These are phyloP conservation scores for Chiua virens DNA, from an alignment of 768 basidiomycete species.

Conservation along the genomic window DNA sequence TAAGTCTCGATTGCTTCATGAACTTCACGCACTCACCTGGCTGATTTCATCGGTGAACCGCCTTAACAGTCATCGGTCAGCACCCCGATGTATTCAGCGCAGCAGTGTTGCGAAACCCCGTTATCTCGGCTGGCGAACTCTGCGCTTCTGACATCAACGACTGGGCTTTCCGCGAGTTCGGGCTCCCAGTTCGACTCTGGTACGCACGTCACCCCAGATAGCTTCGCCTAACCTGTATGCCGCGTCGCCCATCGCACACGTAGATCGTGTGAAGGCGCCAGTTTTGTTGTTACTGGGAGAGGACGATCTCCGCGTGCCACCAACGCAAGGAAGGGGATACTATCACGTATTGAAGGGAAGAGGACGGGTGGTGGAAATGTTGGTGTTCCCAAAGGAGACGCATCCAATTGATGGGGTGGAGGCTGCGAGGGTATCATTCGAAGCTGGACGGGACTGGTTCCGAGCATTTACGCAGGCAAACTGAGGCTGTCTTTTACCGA, in stretches of 20 bases:
- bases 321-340: conserved; percentile 59
- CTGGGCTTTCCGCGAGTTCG: conserved; percentile 53
- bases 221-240: conserved; percentile 44
- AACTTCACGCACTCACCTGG: too few species aligned
- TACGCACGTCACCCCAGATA: conserved; percentile 43
- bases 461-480: conserved; percentile 15
- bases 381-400: conserved; percentile 59
- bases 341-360: conserved; percentile 63
- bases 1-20: conserved; percentile 31
- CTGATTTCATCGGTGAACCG: background rate
- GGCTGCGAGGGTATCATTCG: conserved; percentile 51
- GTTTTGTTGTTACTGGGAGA: conserved; percentile 62
- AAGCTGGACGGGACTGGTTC: conserved; percentile 55
- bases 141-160: conserved; percentile 66
- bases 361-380: conserved; percentile 50
- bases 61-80: conserved; percentile 56
- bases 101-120: conserved; percentile 66
- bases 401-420: conserved; percentile 69
- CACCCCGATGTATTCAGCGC: conserved; percentile 62
- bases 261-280: conserved; percentile 49
- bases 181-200: conserved; percentile 33
- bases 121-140: conserved; percentile 59
- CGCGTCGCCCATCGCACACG: conserved; percentile 56
- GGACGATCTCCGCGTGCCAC: conserved; percentile 60
- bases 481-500: background rate